Evolutionary conservation across 306 rosid species (phyloP).

Genomic region (Prunus padus): DNA sequence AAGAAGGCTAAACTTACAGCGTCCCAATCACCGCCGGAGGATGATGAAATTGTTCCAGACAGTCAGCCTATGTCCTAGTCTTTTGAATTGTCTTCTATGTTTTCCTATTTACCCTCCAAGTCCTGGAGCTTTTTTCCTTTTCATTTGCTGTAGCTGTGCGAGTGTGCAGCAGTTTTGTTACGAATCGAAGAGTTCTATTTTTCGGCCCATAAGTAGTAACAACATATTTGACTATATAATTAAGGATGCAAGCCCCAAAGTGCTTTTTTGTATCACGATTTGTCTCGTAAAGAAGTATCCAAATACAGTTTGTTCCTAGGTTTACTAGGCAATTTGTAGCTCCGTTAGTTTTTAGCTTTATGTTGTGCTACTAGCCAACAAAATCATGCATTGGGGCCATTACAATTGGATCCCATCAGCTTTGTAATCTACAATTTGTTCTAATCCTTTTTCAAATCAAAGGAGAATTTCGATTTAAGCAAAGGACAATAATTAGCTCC

Average conservation of each 20-base stretch:
- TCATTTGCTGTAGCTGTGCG: background rate
- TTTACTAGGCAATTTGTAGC: background rate
- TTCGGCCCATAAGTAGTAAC: background rate
- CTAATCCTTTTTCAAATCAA: background rate
- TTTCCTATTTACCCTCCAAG: background rate
- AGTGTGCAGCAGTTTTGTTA: background rate
- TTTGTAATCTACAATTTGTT: background rate
- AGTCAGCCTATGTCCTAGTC: slow-evolving; percentile 36
- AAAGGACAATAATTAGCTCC: background rate
- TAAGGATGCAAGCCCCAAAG: background rate
- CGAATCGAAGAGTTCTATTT: background rate
- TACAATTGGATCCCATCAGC: background rate
- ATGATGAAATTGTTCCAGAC: slow-evolving; percentile 67
- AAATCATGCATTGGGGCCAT: slow-evolving; percentile 6
- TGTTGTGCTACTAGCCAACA: background rate
- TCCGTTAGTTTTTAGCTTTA: slow-evolving; percentile 5
- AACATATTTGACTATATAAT: background rate
- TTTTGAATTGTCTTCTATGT: background rate
- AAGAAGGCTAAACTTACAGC: slow-evolving; percentile 64
- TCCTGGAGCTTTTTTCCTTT: background rate
- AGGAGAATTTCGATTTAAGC: background rate
- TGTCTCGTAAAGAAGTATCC: slow-evolving; percentile 26
- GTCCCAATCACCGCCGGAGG: slow-evolving; percentile 49
- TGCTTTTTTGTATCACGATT: background rate
- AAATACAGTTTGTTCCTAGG: background rate